phyloP scores from a whole-genome alignment of 208 protist species.

The Strigomonas culicis region DNA sequence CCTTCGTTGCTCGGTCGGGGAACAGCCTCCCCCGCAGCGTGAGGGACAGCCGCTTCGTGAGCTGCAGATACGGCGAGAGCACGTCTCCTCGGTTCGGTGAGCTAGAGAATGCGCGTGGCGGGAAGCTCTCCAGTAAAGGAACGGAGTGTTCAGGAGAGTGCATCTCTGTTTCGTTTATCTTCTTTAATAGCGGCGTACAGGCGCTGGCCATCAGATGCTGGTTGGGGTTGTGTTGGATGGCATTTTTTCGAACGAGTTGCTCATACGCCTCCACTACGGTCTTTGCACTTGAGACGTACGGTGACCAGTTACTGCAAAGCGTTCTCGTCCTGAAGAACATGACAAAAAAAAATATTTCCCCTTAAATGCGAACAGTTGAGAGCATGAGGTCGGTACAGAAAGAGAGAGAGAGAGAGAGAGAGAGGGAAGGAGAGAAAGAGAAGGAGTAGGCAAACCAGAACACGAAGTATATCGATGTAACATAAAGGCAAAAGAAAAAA shows the following conservation, averaged over 20 bases:
- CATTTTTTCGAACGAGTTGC: slow-evolving; percentile 58
- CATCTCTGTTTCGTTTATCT: slow-evolving; percentile 15
- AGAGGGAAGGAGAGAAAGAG: neutral
- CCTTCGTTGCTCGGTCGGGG: slow-evolving; percentile 18
- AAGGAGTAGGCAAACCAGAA: no score
- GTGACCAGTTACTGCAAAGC: no score
- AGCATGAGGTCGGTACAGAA: neutral
- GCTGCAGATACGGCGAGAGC: neutral
- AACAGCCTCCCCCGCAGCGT: slow-evolving; percentile 2
- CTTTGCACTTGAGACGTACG: no score
- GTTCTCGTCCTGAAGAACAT: no score
- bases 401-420: neutral
- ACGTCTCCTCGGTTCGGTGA: neutral
- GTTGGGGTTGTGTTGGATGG: slow-evolving; percentile 36
- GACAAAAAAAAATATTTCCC: no score
- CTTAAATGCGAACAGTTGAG: no score
- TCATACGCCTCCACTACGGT: slow-evolving; percentile 69
- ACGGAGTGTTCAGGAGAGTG: no score
- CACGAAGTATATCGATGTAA: no score
- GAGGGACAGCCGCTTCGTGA: neutral
- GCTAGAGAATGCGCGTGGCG: no score
- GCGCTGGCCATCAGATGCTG: slow-evolving; percentile 65
- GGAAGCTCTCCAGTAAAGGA: no score
- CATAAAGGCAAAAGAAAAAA: no score
- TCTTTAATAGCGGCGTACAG: slow-evolving; percentile 50